Base-by-base conservation (phyloP, 257 asterid species). In the Rehmannia glutinosa region DNA sequence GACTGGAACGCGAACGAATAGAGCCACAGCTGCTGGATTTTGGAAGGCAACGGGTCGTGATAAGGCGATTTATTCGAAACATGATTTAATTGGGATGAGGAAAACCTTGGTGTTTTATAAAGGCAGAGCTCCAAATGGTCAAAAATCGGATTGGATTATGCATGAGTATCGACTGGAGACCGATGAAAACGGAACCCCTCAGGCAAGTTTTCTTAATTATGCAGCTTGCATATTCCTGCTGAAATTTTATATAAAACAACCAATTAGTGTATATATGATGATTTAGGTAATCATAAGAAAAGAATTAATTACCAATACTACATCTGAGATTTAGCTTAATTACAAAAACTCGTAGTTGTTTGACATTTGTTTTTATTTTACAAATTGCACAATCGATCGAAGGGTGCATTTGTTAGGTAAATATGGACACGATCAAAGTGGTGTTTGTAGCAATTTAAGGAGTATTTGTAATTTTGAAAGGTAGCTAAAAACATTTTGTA, bases 11-110 rank as follows among this genome's bases (percentile, higher is more conserved):
- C 85, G 98, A 33, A 92, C 95, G 2, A 92, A 92, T 77, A 72
- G 98, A 59, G 98, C 98, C 1, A 92, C 98, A 0, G 79, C 87
- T 1, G 97, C 97, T 0, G 98, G 98, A 5, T 92, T 92, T 6
- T 92, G 98, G 98, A 92, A 92, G 66, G 98, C 98, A 39, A 92
- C 98, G 0, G 98, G 98, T 2, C 77, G 98, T 21, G 98, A 92
- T 47, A 92, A 92, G 77, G 94, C 97, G 57, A 86, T 92, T 52
- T 92, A 89, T 55, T 86, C 95, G 2, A 92, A 86, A 73, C 90
- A 80, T 5, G 90, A 87, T 35, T 68, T 92, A 33, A 78, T 92
- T 58, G 98, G 98, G 19, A 89, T 92, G 98, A 84, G 98, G 63
- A 92, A 92, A 53, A 92, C 98, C 23, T 72, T 92, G 41, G 97